These are phyloP conservation scores for Fomitopsis betulina DNA, from an alignment of 1,284 basidiomycete species.

Conservation along the genomic window DNA sequence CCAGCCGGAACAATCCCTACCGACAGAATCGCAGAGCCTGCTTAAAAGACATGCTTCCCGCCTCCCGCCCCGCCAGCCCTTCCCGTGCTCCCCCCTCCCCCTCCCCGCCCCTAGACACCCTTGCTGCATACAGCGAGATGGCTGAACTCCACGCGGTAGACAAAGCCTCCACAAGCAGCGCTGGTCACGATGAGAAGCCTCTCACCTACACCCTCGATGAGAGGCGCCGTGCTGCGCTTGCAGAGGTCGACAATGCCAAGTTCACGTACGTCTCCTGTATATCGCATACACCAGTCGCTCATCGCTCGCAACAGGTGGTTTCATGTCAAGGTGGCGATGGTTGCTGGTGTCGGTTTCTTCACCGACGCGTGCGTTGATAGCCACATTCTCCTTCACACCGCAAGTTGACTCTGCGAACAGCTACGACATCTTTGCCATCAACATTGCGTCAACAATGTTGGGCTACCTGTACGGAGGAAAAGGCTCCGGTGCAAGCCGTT, in stretches of 20 bases:
- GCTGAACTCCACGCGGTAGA: slow-evolving; percentile 11
- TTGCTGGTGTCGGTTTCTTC: slow-evolving; percentile 81
- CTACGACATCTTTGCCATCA: slow-evolving; percentile 75
- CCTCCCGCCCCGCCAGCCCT: slow-evolving; percentile 1
- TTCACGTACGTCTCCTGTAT: slow-evolving; percentile 31
- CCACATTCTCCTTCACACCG: not conserved
- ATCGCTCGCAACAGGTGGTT: slow-evolving; percentile 28
- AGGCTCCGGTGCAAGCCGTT: slow-evolving; percentile 16
- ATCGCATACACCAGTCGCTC: not conserved
- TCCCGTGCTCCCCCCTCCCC: not conserved
- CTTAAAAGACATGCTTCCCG: slow-evolving; percentile 6
- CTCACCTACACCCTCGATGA: slow-evolving; percentile 21
- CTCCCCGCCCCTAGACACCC: not conserved
- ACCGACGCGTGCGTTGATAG: slow-evolving; percentile 58
- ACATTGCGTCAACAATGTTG: slow-evolving; percentile 72
- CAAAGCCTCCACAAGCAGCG: slow-evolving; percentile 17
- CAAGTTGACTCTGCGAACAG: slow-evolving; percentile 24
- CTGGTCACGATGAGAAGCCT: slow-evolving; percentile 9
- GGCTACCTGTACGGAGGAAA: slow-evolving; percentile 51
- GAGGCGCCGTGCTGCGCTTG: slow-evolving; percentile 39
- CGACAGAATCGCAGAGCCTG: not conserved
- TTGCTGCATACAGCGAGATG: slow-evolving; percentile 3
- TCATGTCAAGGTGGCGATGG: slow-evolving; percentile 68
- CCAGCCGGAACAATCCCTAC: slow-evolving; percentile 12
- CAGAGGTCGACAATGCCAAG: slow-evolving; percentile 51